Percentiles rank a stretch among this genome's conserved stretches.
phyloP scores from a whole-genome alignment of 768 basidiomycete genomes.

The Russula sp. region DNA sequence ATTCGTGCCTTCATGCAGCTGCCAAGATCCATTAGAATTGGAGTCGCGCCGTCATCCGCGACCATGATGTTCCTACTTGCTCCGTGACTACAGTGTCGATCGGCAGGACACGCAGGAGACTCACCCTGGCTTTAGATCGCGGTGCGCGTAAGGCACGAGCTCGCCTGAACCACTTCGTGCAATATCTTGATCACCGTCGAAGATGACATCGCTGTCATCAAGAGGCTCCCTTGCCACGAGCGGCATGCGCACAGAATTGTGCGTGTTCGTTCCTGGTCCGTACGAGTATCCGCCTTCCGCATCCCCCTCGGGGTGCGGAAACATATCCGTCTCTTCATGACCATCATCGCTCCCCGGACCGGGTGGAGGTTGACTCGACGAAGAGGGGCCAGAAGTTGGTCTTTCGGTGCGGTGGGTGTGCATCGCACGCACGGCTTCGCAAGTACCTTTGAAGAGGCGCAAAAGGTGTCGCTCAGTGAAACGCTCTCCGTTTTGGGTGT shows the following conservation, averaged over 20 bases:
- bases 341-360: conserved; percentile 29
- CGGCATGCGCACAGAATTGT: conserved; percentile 36
- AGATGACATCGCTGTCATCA: conserved; percentile 57
- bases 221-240: conserved; percentile 48
- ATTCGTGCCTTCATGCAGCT: conserved; percentile 85
- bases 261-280: conserved; percentile 30
- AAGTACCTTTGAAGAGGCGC: conserved; percentile 87
- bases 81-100: background rate
- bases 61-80: conserved; percentile 86
- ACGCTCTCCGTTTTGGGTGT: conserved; percentile 72
- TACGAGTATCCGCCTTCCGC: conserved; percentile 71
- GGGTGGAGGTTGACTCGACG: conserved; percentile 21
- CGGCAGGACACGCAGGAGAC: conserved; percentile 26
- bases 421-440: conserved; percentile 90
- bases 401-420: conserved; percentile 70
- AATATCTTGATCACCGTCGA: conserved; percentile 74
- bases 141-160: conserved; percentile 86
- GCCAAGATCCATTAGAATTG: conserved; percentile 98
- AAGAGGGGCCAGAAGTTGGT: conserved; percentile 20
- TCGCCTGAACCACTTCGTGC: conserved; percentile 35
- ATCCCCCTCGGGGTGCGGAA: conserved; percentile 72
- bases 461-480: conserved; percentile 88
- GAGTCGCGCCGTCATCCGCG: conserved; percentile 73
- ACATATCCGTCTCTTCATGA: conserved; percentile 61
- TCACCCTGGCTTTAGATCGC: conserved; percentile 94